phyloP scores from a whole-genome alignment of 2,329 filamentous ascomycete species.

The Dendrostoma leiphaemia region DNA sequence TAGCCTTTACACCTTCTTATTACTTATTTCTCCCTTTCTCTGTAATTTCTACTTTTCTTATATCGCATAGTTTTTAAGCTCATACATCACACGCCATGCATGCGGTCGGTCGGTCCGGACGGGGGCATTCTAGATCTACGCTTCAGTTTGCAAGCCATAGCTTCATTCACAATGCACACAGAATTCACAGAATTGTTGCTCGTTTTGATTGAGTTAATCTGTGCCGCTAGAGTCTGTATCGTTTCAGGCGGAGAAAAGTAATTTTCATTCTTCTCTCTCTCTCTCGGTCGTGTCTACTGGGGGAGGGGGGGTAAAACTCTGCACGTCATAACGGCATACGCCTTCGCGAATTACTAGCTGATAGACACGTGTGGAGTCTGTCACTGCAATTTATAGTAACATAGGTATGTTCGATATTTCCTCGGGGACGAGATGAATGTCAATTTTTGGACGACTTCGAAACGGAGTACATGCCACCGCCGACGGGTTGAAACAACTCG shows the following conservation, averaged over 20 bases:
- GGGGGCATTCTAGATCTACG: neutral
- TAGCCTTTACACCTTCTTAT: neutral
- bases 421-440: conserved; percentile 4
- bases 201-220: too few relatives aligned
- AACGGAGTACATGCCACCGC: neutral
- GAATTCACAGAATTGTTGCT: too few relatives aligned
- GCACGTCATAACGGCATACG: too few relatives aligned
- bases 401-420: too few relatives aligned
- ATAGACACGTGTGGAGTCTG: too few relatives aligned
- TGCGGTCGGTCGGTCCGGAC: neutral
- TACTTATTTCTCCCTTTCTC: neutral
- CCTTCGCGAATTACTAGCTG: too few relatives aligned
- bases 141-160: neutral
- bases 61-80: neutral
- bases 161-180: neutral
- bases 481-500: conserved; percentile 5
- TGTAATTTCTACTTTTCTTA: neutral
- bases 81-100: neutral
- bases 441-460: conserved; percentile 11
- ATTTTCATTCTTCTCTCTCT: too few relatives aligned
- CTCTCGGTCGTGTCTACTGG: too few relatives aligned
- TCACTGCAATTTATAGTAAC: too few relatives aligned
- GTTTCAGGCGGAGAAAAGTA: too few relatives aligned
- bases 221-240: too few relatives aligned
- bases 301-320: too few relatives aligned